phyloP scores from a whole-genome alignment of 2,329 filamentous ascomycete species.

The Pyricularia sp. region DNA sequence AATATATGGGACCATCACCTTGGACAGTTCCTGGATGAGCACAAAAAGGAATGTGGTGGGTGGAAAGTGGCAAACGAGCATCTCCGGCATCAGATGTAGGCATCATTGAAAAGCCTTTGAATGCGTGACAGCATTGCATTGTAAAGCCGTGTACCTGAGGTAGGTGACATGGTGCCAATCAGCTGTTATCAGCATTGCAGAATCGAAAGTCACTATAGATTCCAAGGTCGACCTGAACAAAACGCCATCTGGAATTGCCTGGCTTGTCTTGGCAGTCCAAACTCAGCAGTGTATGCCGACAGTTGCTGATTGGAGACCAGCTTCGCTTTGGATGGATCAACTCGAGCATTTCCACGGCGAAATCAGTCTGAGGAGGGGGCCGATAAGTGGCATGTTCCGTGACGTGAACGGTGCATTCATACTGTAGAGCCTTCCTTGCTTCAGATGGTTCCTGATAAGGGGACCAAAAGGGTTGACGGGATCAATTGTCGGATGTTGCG shows the following conservation, averaged over 20 bases:
- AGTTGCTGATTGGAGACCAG: background rate
- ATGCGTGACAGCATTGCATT: background rate
- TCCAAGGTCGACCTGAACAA: background rate
- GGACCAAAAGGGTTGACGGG: background rate
- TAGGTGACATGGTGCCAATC: background rate
- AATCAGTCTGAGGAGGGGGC: background rate
- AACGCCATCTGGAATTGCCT: background rate
- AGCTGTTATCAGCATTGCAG: background rate
- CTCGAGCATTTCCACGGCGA: background rate
- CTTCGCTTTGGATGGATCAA: background rate
- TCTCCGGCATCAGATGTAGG: background rate
- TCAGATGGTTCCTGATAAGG: background rate
- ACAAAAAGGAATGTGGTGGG: background rate
- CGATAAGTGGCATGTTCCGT: background rate
- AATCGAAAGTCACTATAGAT: background rate
- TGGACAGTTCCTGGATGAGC: background rate
- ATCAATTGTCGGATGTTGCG: background rate
- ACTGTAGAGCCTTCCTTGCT: background rate
- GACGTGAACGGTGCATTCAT: background rate
- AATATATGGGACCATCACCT: background rate
- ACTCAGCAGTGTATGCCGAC: background rate
- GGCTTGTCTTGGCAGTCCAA: background rate
- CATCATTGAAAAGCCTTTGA: background rate
- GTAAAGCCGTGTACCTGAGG: background rate
- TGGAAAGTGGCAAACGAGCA: background rate